Base-by-base conservation (phyloP, 352 stramenopile species). In the Globisporangium megalacanthum region DNA sequence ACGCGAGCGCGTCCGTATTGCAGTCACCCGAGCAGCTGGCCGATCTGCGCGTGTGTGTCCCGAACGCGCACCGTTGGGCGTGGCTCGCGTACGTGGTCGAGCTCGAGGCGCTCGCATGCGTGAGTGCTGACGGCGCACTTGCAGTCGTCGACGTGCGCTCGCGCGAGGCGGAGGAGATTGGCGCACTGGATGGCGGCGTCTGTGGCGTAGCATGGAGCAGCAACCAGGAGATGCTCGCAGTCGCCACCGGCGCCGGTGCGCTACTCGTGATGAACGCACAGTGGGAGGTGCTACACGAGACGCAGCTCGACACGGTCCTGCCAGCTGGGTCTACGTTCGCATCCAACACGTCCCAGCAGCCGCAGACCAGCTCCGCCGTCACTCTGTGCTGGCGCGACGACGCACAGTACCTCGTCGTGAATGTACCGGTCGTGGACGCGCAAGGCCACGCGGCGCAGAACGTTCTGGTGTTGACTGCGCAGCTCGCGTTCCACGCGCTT, bases 271-370 rank as follows among this genome's bases (percentile, higher is more conserved):
- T 93, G 78, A 91, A 76, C 60, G 77, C 82, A 20, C 72, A 83
- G 45, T 93, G 83, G 83, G 75, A 91, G 22, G 79, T 90, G 54
- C 66, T 93, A 10, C 64, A 88, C 22, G 83, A 93, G 68, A 81
- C 66, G 39, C 65, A 83, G 39, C 57, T 87, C 1, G 64, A 76
- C 11, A 46, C 44, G 13, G 66, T 63, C 56, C 52, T 87, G 50
- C 61, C 72, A 0, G 37, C 64, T 0, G 70, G 65, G 1, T 17
- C 68, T 22, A 52, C 65, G 35, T 19, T 31, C 11, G 31, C n/a
- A 15, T 5, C 0, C 25, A 46, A 47, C 15, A 3, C 25, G 51
- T 52, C 2, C 33, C 39, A 1, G 55, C 62, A 8, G 25, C 31
- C 10, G 60, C 58, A 19, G 17, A 48, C 10, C 60, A 29, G 25